Conservation (phyloP, 495 filamentous ascomycete genomes). For the Chaetomium tenue region DNA sequence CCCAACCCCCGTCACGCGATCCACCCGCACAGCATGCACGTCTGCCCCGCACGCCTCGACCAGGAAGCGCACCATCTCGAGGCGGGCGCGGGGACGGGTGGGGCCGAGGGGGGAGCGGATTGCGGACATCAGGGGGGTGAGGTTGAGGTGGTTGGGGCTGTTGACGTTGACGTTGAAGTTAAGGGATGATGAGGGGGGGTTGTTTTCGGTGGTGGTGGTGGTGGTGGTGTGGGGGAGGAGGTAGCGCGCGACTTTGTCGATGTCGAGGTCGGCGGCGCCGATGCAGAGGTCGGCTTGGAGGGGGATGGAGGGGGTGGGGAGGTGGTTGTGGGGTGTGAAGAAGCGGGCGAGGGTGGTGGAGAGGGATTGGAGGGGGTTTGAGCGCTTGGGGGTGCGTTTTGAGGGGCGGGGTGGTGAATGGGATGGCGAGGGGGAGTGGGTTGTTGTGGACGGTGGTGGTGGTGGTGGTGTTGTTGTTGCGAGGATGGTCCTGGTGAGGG, state of each 20-base stretch:
- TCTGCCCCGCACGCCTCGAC: conserved; percentile 30
- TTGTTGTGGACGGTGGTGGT: not conserved
- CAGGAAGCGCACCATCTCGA: conserved; percentile 26
- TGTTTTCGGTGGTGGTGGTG: too few relatives aligned
- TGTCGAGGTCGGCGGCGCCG: conserved; percentile 27
- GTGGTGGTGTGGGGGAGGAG: not conserved
- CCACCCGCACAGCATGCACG: conserved; percentile 11
- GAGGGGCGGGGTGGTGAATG: not conserved
- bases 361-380: not conserved
- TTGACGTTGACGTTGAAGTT: conserved; percentile 20
- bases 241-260: conserved; percentile 22
- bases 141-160: conserved; percentile 21
- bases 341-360: conserved; percentile 14
- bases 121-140: conserved; percentile 22
- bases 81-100: conserved; percentile 16
- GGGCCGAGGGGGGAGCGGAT: conserved; percentile 13
- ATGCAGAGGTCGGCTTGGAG: conserved; percentile 26
- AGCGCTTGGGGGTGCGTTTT: not conserved
- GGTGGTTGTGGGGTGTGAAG: conserved; percentile 2
- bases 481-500: conserved; percentile 11
- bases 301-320: not conserved
- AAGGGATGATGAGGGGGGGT: not conserved
- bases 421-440: not conserved
- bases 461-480: not conserved
- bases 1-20: not conserved